phyloP scores from a whole-genome alignment of 139 green algal species.

The Closterium sp. region DNA sequence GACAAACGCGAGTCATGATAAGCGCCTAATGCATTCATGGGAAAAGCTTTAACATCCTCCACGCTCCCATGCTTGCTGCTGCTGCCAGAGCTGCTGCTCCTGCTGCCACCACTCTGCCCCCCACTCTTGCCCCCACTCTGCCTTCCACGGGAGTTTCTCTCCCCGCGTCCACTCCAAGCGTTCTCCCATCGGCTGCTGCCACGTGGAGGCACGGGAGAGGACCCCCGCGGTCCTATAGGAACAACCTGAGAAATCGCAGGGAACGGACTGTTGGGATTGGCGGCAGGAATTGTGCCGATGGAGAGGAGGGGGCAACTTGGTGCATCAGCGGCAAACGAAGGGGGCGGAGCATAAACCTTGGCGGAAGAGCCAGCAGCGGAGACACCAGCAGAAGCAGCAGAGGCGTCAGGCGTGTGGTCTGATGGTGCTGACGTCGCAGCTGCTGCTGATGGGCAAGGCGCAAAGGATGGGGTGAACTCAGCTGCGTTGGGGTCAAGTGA shows the following conservation, averaged over 20 bases:
- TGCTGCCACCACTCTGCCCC: too few relatives aligned
- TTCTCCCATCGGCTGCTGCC: not conserved
- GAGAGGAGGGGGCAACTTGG: not conserved
- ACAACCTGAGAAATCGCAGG: not conserved
- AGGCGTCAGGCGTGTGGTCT: not conserved
- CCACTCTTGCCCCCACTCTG: too few relatives aligned
- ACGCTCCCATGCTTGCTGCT: not conserved
- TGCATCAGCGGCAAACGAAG: not conserved
- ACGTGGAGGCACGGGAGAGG: not conserved
- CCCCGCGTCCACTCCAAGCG: not conserved
- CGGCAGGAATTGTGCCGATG: not conserved
- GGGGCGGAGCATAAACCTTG: too few relatives aligned
- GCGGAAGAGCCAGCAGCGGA: not conserved
- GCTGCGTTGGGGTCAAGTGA: not conserved
- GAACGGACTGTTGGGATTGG: not conserved
- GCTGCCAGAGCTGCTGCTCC: not conserved
- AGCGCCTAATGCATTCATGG: not conserved
- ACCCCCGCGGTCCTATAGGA: not conserved
- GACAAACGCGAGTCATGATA: not conserved
- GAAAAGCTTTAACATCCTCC: not conserved
- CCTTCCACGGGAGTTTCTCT: not conserved
- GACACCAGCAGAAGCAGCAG: not conserved
- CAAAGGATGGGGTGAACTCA: not conserved
- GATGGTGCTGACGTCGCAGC: not conserved
- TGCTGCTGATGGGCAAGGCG: not conserved